A percentile compares a stretch with the other conserved stretches of the same genome.
phyloP scores from a whole-genome alignment of 257 asterid genomes.

The Salvia hispanica region DNA sequence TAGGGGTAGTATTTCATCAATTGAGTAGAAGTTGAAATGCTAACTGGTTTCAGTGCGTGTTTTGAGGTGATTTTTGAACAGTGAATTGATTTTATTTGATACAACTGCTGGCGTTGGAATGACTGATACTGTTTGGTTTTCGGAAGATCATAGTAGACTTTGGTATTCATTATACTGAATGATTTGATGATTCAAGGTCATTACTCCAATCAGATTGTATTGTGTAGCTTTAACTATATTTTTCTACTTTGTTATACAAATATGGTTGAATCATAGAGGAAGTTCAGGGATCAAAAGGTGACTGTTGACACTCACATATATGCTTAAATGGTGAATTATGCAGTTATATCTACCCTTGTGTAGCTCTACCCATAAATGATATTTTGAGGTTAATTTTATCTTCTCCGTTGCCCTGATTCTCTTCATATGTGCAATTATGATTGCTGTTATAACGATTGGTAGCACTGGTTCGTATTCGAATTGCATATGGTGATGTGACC shows the following conservation, averaged over 20 bases:
- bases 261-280: background rate
- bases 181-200: background rate
- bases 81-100: background rate
- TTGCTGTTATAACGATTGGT: background rate
- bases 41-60: background rate
- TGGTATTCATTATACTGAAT: background rate
- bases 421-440: constrained; percentile 14
- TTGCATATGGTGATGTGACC: constrained; percentile 14
- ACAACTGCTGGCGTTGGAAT: background rate
- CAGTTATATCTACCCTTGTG: background rate
- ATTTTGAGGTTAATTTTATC: constrained; percentile 1
- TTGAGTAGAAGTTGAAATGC: background rate
- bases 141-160: background rate
- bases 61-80: background rate
- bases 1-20: background rate
- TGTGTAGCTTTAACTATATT: background rate
- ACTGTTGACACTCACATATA: background rate
- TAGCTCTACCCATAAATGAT: too few relatives aligned
- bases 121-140: background rate
- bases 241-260: background rate
- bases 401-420: constrained; percentile 1
- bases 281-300: constrained; percentile 6
- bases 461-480: background rate
- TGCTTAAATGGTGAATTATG: background rate
- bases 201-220: background rate